Conservation (phyloP, 495 filamentous ascomycete genomes). For the Xylaria palmicola region DNA sequence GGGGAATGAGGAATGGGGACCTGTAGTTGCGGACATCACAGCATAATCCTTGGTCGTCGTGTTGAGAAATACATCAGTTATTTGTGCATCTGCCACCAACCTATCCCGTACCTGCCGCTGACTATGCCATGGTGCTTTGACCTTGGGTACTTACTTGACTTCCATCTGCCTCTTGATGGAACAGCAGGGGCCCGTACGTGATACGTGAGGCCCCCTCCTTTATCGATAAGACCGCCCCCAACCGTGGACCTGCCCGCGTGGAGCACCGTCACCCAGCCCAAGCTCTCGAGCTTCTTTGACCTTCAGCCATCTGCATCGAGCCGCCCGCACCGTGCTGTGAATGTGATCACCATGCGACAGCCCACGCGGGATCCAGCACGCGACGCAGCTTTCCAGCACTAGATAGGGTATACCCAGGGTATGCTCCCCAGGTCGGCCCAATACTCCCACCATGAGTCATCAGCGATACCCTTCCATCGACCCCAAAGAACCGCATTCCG, state of each 20-base stretch:
- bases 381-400: not conserved
- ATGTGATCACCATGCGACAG: constrained; percentile 12
- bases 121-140: not conserved
- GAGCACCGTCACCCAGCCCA: not conserved
- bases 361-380: not conserved
- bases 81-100: no score
- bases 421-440: constrained; percentile 1
- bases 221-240: constrained; percentile 22
- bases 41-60: not conserved
- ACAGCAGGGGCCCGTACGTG: no score
- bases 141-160: no score
- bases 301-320: not conserved
- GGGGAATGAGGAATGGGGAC: not conserved
- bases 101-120: not conserved
- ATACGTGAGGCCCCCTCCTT: not conserved
- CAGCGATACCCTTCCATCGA: constrained; percentile 57
- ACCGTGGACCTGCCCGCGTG: no score
- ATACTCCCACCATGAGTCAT: constrained; percentile 41
- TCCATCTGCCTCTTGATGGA: no score
- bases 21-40: not conserved
- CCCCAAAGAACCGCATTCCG: constrained; percentile 74
- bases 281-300: no score
- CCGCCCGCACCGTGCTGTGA: not conserved
- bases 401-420: no score
- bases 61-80: no score